Conservation (phyloP, 331 rosid species). For the Arachis monticola region DNA sequence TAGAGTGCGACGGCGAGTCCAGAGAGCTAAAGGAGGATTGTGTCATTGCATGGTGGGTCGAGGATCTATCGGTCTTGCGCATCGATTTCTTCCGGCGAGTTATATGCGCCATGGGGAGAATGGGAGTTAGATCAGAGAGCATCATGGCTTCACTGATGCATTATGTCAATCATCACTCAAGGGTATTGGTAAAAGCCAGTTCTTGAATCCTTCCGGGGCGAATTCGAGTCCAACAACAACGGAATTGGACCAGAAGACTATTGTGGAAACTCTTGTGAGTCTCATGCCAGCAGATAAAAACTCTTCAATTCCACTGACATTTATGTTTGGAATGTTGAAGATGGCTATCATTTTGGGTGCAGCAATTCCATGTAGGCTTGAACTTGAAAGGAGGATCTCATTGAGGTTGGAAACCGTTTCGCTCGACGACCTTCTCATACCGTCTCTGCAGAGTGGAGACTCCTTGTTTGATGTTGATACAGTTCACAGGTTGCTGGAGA, state of each 20-base stretch:
- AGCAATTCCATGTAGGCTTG: slow-evolving; percentile 70
- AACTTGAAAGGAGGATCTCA: slow-evolving; percentile 83
- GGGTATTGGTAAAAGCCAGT: slow-evolving; percentile 69
- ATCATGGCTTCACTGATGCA: slow-evolving; percentile 74
- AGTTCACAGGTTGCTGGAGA: slow-evolving; percentile 70
- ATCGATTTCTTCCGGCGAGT: slow-evolving; percentile 74
- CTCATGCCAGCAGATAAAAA: slow-evolving; percentile 72
- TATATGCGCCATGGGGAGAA: slow-evolving; percentile 63
- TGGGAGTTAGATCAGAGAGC: slow-evolving; percentile 69
- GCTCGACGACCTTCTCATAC: slow-evolving; percentile 82
- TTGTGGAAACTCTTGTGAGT: slow-evolving; percentile 69
- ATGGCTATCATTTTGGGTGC: slow-evolving; percentile 74
- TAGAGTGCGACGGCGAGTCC: slow-evolving; percentile 60
- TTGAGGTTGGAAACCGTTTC: slow-evolving; percentile 70
- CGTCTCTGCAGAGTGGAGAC: slow-evolving; percentile 64
- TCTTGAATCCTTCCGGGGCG: slow-evolving; percentile 58
- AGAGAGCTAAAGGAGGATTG: slow-evolving; percentile 58
- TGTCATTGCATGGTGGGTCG: slow-evolving; percentile 78
- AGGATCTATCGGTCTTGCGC: slow-evolving; percentile 64
- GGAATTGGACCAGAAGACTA: slow-evolving; percentile 59
- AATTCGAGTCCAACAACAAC: slow-evolving; percentile 47
- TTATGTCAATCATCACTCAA: slow-evolving; percentile 78
- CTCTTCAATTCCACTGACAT: slow-evolving; percentile 62
- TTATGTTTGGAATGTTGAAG: slow-evolving; percentile 84
- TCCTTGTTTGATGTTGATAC: slow-evolving; percentile 85